Percentiles rank a stretch among this genome's conserved stretches.
Evolutionary conservation across 257 asterid species (phyloP).

Genomic region (Solanum sitiens): DNA sequence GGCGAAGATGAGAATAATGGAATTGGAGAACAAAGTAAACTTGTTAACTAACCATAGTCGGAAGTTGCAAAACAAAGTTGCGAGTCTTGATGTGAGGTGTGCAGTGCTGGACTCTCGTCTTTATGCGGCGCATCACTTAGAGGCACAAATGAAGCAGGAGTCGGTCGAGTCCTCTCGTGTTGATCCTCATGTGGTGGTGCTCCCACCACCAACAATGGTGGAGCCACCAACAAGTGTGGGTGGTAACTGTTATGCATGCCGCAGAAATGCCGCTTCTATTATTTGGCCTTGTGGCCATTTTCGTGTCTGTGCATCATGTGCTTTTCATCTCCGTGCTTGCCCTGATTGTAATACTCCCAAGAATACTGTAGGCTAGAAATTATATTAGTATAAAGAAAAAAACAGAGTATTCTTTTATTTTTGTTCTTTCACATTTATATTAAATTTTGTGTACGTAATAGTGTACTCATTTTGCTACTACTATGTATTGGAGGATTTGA

Average conservation of each 20-base stretch:
- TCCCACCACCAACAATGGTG: conserved; percentile 1
- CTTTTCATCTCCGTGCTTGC: conserved; percentile 8
- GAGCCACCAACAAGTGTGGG: conserved; percentile 3
- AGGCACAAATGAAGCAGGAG: background rate
- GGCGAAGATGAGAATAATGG: background rate
- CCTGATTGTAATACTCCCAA: conserved; percentile 23
- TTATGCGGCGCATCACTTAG: background rate
- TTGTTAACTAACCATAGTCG: conserved; percentile 5
- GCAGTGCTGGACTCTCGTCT: background rate
- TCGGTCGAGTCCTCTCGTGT: conserved; percentile 25
- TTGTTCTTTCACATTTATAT: background rate
- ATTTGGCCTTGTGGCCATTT: conserved; percentile 52
- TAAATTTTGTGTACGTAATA: background rate
- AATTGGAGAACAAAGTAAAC: background rate
- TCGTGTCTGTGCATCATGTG: conserved; percentile 29
- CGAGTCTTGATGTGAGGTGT: background rate
- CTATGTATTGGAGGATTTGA: background rate
- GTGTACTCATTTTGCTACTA: background rate
- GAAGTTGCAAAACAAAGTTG: background rate
- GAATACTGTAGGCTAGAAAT: background rate
- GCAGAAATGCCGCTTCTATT: conserved; percentile 26
- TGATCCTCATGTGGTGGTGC: conserved; percentile 8
- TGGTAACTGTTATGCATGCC: conserved; percentile 21
- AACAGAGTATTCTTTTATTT: background rate
- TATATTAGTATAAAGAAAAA: background rate